phyloP scores from a whole-genome alignment of 306 rosid genomes.

The Castanopsis chinensis region DNA sequence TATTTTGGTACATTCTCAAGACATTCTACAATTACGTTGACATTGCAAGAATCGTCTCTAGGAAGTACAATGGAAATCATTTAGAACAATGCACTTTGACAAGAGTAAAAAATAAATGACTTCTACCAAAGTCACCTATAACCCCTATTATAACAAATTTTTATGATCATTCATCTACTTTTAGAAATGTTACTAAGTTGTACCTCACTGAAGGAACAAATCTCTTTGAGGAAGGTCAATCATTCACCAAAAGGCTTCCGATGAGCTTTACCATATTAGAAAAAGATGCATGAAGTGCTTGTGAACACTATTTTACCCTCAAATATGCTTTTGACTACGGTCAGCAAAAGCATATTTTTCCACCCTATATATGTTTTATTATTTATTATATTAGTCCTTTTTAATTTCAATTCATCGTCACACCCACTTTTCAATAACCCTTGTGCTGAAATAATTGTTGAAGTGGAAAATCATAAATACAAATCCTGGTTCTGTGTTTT shows the following conservation, averaged over 20 bases:
- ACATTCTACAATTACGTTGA: not conserved
- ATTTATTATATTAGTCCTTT: no score
- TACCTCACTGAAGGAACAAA: not conserved
- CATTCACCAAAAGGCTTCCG: not conserved
- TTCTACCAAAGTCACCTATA: not conserved
- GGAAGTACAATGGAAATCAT: not conserved
- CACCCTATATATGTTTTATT: no score
- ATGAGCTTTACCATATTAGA: not conserved
- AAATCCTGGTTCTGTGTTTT: no score
- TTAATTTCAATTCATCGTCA: no score
- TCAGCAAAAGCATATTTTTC: not conserved
- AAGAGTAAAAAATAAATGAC: not conserved
- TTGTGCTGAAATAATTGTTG: no score
- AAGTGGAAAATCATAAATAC: no score
- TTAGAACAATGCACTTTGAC: not conserved
- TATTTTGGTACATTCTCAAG: not conserved
- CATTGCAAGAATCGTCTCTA: not conserved
- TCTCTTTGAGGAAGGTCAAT: not conserved
- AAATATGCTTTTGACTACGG: not conserved
- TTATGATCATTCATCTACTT: not conserved
- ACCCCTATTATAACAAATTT: not conserved
- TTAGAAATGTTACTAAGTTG: not conserved
- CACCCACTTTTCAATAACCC: no score
- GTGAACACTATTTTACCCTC: no score
- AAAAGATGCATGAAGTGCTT: not conserved